Evolutionary conservation across 2,329 filamentous ascomycete genomes (phyloP).

Genomic region (Pseudogymnoascus sp.): DNA sequence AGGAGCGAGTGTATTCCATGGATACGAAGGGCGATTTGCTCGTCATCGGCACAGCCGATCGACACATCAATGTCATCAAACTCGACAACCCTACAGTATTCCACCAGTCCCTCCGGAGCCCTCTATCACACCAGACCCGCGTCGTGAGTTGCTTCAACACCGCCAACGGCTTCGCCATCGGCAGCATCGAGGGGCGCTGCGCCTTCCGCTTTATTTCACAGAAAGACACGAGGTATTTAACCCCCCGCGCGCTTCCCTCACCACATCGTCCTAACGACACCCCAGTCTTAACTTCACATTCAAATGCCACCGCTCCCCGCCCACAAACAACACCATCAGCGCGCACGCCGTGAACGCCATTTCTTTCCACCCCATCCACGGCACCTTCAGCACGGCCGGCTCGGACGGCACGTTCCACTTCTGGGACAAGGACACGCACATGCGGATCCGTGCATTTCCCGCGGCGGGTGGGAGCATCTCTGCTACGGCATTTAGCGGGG

Average conservation of each 20-base stretch:
- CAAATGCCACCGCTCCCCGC: constrained; percentile 90
- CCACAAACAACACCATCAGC: constrained; percentile 68
- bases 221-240: constrained; percentile 64
- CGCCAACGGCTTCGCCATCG: constrained; percentile 84
- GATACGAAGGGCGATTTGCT: constrained; percentile 82
- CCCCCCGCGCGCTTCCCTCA: neutral
- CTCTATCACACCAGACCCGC: constrained; percentile 95
- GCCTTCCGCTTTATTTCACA: constrained; percentile 98
- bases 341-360: constrained; percentile 96
- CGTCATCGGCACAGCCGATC: constrained; percentile 86
- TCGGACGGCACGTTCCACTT: constrained; percentile 95
- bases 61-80: constrained; percentile 93
- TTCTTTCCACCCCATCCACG: constrained; percentile 91
- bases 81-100: constrained; percentile 80
- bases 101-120: constrained; percentile 93
- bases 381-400: constrained; percentile 96
- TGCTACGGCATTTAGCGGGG: constrained; percentile 79
- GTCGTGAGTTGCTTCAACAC: constrained; percentile 94
- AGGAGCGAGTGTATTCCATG: constrained; percentile 83
- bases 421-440: constrained; percentile 90
- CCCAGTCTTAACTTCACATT: constrained; percentile 87
- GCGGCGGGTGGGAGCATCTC: constrained; percentile 80
- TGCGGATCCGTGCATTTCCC: constrained; percentile 82
- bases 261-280: constrained; percentile 11
- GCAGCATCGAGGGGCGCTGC: constrained; percentile 92